Conservation (phyloP, 768 basidiomycete genomes). For the Termitomyces sp. region DNA sequence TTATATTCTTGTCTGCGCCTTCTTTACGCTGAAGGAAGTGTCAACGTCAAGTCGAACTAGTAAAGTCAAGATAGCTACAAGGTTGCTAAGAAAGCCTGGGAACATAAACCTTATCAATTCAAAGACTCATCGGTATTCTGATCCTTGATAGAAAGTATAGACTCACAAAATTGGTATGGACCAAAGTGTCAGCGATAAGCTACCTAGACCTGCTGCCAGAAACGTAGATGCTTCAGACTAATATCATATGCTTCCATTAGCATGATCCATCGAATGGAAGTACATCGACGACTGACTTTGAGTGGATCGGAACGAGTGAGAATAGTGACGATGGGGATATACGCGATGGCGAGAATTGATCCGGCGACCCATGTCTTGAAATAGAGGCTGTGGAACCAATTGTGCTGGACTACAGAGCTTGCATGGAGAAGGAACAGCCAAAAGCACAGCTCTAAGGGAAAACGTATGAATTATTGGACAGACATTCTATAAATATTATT, state of each 20-base stretch:
- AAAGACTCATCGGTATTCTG: slow-evolving; percentile 8
- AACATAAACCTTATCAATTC: slow-evolving; percentile 60
- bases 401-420: slow-evolving; percentile 45
- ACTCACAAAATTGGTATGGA: slow-evolving; percentile 66
- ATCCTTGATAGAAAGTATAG: background rate
- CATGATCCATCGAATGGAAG: background rate
- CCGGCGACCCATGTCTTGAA: slow-evolving; percentile 73
- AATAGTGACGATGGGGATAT: slow-evolving; percentile 67
- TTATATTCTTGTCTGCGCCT: slow-evolving; percentile 58
- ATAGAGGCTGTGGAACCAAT: slow-evolving; percentile 75
- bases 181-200: slow-evolving; percentile 65
- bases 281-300: slow-evolving; percentile 36
- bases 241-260: slow-evolving; percentile 2
- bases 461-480: background rate
- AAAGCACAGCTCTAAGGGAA: slow-evolving; percentile 66
- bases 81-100: slow-evolving; percentile 54
- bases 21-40: slow-evolving; percentile 41
- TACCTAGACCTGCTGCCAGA: slow-evolving; percentile 64
- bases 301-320: slow-evolving; percentile 54
- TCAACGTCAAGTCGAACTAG: background rate
- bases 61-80: slow-evolving; percentile 38
- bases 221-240: slow-evolving; percentile 70
- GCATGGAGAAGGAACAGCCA: slow-evolving; percentile 81
- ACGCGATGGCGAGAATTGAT: slow-evolving; percentile 51
- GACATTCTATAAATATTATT: background rate